Evolutionary conservation across 2,329 filamentous ascomycete genomes (phyloP), one percentile per base, ranked within the genome.

Genomic region (Aureobasidium namibiae): DNA sequence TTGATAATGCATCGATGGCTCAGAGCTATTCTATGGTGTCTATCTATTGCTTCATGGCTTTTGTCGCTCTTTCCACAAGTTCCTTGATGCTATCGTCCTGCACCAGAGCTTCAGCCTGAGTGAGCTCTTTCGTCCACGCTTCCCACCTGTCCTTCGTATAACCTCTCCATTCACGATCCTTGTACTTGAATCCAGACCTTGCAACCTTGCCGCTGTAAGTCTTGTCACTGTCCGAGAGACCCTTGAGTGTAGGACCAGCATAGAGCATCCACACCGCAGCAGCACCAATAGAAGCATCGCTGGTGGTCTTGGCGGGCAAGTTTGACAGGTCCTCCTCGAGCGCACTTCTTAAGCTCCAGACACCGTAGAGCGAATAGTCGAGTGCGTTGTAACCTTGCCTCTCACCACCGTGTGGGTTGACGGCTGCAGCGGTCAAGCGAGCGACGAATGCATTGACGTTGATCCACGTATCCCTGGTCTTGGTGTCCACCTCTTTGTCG

Each of bases 391-490:
- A 48, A 14, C 10, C 33, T n/a, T 16, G 33, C n/a, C 39, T 26
- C 33, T 45, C 39, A 38, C 36, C 31, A 13, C 42, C 53, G 14
- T 45, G 31, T 18, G 24, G 16, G 18, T 48, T 42, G 23, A 39
- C 1, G 4, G 54, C 36, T 4, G 23, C 33, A 31, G 54, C 54
- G 10, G 54, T 58, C 31, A 58, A 23, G 10, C 44, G 41, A 21
- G 54, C 54, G 31, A 58, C 34, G 7, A 58, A 58, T 6, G 54
- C 33, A 23, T 58, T 48, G 33, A 58, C 42, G 18, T 49, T 58
- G 33, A 58, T 41, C 54, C 54, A 58, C 6, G 14, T 14, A 11
- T 46, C 44, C 10, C 29, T 58, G 14, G 23, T 49, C 33, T 58
- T 31, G 23, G 5, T 24, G 16, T 58, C 42, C 36, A 58, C 42